Base-by-base conservation (phyloP, 805 yeast species). In the Cyberlindnera galapagoensis region DNA sequence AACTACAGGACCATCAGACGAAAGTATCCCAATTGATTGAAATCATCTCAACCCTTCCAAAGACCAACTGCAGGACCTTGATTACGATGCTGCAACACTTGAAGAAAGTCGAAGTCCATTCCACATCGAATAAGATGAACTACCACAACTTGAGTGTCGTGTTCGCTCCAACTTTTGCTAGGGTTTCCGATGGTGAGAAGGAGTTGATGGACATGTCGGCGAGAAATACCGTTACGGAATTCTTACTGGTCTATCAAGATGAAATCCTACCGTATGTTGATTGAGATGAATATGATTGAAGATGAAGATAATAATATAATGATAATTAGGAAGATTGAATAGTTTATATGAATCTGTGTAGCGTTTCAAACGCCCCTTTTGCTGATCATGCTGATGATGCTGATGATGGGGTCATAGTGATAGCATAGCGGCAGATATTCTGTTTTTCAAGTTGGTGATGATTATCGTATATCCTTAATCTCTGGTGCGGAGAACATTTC, bases 121-220 rank as follows among this genome's bases (percentile, higher is more conserved):
- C 74, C 27, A 56, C 56, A 9, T 51, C 58, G 26, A 92, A 88
- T 53, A 69, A 88, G 54, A 92, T 92, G 98, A 83, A 72, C 25
- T 64, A 71, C 46, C 77, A 77, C 56, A 87, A 92, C 49, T 59
- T 92, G 33, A 79, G 95, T 0, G 85, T 92, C 26, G 96, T 90
- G 7, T 92, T 92, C 65, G 95, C 96, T 2, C 97, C 98, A 4
- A 86, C 96, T 7, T 60, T 92, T 26, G 80, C 87, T 0, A 69
- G 95, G 29, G 95, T 86, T 47, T 61, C 68, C 38, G 69, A 76
- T 24, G 88, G 94, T 7, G 86, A 81, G 43, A 71, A 79, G 34
- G 98, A 92, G 55, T 74, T 92, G 54, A 50, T 66, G 33, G 97
- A 92, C 55, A 85, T 86, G 82, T 81, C 80, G 17, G 69, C 75